A percentile compares a stretch with the other conserved stretches of the same genome.
These are phyloP conservation scores for Dothiorella sarmentorum DNA, from an alignment of 2,329 filamentous ascomycete genomes.

Conservation along the genomic window DNA sequence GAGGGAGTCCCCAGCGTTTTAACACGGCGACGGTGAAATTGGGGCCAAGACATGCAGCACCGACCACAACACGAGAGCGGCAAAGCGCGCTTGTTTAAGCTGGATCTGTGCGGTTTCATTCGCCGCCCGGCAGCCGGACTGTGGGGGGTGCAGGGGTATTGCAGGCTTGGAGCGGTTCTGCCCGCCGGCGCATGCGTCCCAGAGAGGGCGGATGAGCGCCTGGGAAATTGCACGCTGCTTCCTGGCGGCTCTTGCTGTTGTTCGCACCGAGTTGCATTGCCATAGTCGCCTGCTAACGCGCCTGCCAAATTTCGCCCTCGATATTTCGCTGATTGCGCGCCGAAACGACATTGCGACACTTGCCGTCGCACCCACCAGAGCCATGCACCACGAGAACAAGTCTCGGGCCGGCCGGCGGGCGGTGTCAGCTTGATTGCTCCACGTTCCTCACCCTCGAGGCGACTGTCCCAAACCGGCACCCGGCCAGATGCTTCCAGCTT, in stretches of 20 bases:
- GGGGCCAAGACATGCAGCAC: constrained; percentile 3
- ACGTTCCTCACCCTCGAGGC: not conserved
- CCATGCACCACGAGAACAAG: not conserved
- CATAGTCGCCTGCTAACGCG: no score
- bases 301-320: not conserved
- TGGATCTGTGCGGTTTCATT: constrained; percentile 11
- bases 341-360: constrained; percentile 9
- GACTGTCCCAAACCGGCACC: not conserved
- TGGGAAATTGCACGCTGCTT: constrained; percentile 9
- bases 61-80: not conserved
- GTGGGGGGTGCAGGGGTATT: not conserved
- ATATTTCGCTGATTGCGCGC: not conserved
- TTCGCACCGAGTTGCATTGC: not conserved
- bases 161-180: constrained; percentile 9
- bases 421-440: constrained; percentile 3
- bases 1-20: constrained; percentile 2
- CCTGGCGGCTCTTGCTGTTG: constrained; percentile 10
- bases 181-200: constrained; percentile 11
- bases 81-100: constrained; percentile 4
- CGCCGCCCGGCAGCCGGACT: not conserved
- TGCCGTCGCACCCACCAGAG: not conserved
- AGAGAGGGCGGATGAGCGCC: constrained; percentile 12
- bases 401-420: not conserved
- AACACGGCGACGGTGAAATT: constrained; percentile 8
- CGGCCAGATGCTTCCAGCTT: no score